These are phyloP conservation scores for Nannochloropsis granulata DNA, from an alignment of 108 stramenopile genomes.

Conservation along the genomic window DNA sequence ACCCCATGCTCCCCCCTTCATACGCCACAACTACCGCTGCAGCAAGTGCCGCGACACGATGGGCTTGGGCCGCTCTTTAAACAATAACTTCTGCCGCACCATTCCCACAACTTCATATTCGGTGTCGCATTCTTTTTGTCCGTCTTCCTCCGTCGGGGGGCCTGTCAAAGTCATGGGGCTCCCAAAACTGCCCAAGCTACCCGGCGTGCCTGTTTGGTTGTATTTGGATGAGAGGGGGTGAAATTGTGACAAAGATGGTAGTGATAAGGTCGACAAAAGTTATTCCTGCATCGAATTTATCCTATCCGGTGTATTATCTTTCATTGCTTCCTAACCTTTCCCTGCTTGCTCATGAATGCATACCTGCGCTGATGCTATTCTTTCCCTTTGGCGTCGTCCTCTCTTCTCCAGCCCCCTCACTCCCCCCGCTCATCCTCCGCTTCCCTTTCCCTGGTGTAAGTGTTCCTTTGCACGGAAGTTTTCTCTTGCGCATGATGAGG, in stretches of 20 bases:
- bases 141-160: neutral
- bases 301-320: too few relatives aligned
- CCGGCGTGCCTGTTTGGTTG: too few relatives aligned
- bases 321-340: too few relatives aligned
- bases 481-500: neutral
- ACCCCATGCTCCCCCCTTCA: too few relatives aligned
- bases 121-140: neutral
- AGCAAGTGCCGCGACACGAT: neutral
- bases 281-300: too few relatives aligned
- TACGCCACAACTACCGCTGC: neutral
- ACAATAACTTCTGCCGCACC: neutral
- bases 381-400: neutral
- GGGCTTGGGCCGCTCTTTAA: neutral
- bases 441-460: neutral
- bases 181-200: too few relatives aligned
- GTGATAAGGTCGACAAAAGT: too few relatives aligned
- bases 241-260: too few relatives aligned
- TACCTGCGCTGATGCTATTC: neutral
- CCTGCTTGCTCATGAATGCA: too few relatives aligned
- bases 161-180: too few relatives aligned
- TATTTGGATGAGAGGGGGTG: too few relatives aligned
- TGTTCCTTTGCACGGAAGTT: neutral
- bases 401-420: neutral
- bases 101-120: neutral
- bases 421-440: neutral